Percentiles rank a stretch among this genome's conserved stretches.
Evolutionary conservation across 2,329 filamentous ascomycete genomes (phyloP).

Genomic region (Cytospora schulzeri): DNA sequence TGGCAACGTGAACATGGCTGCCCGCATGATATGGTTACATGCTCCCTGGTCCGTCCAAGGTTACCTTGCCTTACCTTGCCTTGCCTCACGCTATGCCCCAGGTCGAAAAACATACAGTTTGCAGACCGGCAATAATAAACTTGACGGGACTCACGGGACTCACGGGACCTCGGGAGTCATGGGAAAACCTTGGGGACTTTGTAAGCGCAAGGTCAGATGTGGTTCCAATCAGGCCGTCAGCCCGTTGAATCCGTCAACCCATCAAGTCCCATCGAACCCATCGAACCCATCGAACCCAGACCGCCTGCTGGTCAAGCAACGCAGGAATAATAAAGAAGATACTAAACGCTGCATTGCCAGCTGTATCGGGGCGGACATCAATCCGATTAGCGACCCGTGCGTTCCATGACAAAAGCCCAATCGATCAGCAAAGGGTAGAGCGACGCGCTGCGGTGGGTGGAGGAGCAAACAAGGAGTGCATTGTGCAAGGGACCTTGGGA

Average conservation of each 20-base stretch:
- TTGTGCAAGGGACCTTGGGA: not conserved
- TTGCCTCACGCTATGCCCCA: not conserved
- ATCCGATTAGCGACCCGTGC: conserved; percentile 15
- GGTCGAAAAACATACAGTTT: not conserved
- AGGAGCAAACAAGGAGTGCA: conserved; percentile 1
- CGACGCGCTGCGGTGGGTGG: not conserved
- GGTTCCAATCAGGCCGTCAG: not conserved
- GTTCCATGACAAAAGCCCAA: conserved; percentile 2
- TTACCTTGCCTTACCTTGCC: not conserved
- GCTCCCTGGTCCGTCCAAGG: not conserved
- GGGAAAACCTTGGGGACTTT: not conserved
- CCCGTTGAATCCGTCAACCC: not conserved
- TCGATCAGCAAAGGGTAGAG: conserved; percentile 10
- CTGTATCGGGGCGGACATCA: conserved; percentile 8
- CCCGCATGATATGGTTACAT: not conserved
- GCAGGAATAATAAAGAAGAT: not conserved
- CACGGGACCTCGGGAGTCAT: not conserved
- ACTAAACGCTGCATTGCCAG: not conserved
- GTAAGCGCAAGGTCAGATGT: not conserved
- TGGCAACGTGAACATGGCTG: not conserved
- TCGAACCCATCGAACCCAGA: not conserved
- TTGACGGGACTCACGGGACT: not conserved
- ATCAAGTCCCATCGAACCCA: no score
- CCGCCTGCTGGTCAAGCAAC: not conserved
- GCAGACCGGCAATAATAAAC: not conserved